These are phyloP conservation scores for Durio zibethinus DNA, from an alignment of 345 rosid genomes.

Conservation along the genomic window DNA sequence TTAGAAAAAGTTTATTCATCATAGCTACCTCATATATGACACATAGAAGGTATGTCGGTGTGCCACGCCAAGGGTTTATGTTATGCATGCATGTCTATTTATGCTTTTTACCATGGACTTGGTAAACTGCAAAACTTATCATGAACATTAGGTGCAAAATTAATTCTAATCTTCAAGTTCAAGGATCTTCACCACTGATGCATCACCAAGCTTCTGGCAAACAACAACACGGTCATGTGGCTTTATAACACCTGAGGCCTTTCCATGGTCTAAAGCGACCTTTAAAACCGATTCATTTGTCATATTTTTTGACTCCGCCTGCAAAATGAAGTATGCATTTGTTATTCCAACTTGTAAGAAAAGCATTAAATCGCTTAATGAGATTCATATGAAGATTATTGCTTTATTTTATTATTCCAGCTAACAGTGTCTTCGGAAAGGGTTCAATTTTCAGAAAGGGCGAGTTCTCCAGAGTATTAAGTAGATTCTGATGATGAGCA, in stretches of 20 bases:
- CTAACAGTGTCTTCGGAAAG: not conserved
- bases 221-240: constrained; percentile 57
- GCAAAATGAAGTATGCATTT: constrained; percentile 15
- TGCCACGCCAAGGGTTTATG: not conserved
- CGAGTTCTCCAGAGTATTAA: not conserved
- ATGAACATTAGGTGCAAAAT: not conserved
- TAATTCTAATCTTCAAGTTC: constrained; percentile 50
- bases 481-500: not conserved
- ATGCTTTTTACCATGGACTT: not conserved
- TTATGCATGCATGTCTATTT: not conserved
- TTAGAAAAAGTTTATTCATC: not conserved
- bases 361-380: not conserved
- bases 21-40: not conserved
- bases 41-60: not conserved
- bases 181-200: constrained; percentile 59
- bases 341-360: not conserved
- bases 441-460: not conserved
- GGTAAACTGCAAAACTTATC: not conserved
- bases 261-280: constrained; percentile 64
- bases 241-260: constrained; percentile 48
- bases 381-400: not conserved
- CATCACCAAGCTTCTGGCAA: constrained; percentile 62
- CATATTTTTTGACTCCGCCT: constrained; percentile 42
- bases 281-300: constrained; percentile 53
- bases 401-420: not conserved